These are phyloP conservation scores for Corylus americana DNA, from an alignment of 306 rosid genomes.

Conservation along the genomic window DNA sequence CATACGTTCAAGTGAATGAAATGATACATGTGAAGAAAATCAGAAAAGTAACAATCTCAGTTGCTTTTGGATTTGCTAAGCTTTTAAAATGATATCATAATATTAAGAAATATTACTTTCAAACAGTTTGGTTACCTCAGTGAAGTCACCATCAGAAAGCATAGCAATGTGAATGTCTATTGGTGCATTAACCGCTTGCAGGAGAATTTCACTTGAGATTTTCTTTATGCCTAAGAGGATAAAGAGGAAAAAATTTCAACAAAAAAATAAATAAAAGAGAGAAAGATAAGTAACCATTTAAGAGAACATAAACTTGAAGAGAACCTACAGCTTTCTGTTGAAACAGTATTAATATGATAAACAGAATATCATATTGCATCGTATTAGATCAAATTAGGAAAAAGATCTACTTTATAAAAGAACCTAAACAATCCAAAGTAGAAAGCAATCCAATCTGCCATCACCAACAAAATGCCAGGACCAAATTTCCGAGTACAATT, in stretches of 20 bases:
- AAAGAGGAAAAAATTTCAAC: slow-evolving; percentile 2
- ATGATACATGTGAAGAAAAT: background rate
- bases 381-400: too few relatives aligned
- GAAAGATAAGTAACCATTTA: background rate
- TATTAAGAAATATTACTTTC: background rate
- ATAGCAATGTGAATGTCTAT: slow-evolving; percentile 40
- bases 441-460: too few relatives aligned
- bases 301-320: background rate
- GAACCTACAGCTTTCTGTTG: background rate
- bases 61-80: too few relatives aligned
- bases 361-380: background rate
- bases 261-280: background rate
- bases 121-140: slow-evolving; percentile 48
- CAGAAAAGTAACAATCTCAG: too few relatives aligned
- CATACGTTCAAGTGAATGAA: background rate
- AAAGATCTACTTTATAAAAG: background rate
- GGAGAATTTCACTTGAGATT: slow-evolving; percentile 28
- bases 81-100: background rate
- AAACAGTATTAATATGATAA: background rate
- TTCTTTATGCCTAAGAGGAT: slow-evolving; percentile 45
- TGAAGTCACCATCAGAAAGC: slow-evolving; percentile 66
- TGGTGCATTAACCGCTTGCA: slow-evolving; percentile 51
- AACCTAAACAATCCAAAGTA: background rate
- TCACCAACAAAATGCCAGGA: background rate
- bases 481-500: background rate